Conservation (phyloP, 345 rosid genomes). For the Cardamine occulta region DNA sequence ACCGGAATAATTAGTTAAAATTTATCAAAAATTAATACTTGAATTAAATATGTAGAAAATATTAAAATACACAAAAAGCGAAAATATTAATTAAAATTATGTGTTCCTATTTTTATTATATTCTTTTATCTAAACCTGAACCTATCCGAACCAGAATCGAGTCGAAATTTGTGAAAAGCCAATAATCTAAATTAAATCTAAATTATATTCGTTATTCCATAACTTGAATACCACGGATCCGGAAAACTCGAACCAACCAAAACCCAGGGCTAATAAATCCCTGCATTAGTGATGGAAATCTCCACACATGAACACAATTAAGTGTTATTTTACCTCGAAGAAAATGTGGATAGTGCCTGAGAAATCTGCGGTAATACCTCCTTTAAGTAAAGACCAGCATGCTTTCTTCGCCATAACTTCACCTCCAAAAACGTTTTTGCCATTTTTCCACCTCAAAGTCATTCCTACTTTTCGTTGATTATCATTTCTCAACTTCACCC, state of each 20-base stretch:
- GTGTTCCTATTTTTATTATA: too few relatives aligned
- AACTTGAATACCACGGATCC: neutral
- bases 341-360: constrained; percentile 50
- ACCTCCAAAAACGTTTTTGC: constrained; percentile 48
- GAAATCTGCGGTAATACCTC: constrained; percentile 56
- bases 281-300: neutral
- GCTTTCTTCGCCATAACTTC: constrained; percentile 53
- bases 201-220: too few relatives aligned
- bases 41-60: too few relatives aligned
- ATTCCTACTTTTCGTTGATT: constrained; percentile 46
- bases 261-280: neutral
- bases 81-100: too few relatives aligned
- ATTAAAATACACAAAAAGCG: too few relatives aligned
- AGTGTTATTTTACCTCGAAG: constrained; percentile 49
- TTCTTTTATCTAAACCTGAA: too few relatives aligned
- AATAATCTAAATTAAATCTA: neutral
- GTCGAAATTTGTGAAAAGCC: too few relatives aligned
- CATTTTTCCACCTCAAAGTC: constrained; percentile 42
- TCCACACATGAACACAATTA: neutral
- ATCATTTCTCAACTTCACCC: constrained; percentile 63
- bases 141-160: too few relatives aligned
- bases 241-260: neutral
- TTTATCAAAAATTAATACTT: too few relatives aligned
- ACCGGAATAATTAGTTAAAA: too few relatives aligned
- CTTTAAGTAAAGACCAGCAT: constrained; percentile 83